These are phyloP conservation scores for Saitozyma podzolica DNA, from an alignment of 768 basidiomycete genomes.

Conservation along the genomic window DNA sequence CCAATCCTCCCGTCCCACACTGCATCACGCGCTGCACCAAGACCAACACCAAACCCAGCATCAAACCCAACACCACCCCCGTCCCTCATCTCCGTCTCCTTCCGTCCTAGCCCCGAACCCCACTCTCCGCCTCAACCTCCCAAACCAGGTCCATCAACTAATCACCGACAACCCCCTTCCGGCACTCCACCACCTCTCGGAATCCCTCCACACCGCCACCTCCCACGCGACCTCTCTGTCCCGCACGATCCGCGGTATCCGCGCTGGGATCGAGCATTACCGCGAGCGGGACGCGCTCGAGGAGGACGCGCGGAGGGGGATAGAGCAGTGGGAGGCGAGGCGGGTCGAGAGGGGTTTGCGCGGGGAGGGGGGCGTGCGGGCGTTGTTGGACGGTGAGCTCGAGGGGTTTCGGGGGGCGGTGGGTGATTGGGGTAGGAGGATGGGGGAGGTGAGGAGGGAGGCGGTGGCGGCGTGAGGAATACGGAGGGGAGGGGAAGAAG, in stretches of 20 bases:
- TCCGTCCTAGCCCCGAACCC: neutral
- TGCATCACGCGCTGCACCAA: no score
- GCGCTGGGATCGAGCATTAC: constrained; percentile 6
- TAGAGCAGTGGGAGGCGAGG: constrained; percentile 20
- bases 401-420: constrained; percentile 12
- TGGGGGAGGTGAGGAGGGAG: constrained; percentile 2
- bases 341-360: constrained; percentile 17
- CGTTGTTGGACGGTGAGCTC: constrained; percentile 8
- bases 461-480: neutral
- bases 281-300: constrained; percentile 18
- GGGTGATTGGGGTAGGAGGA: constrained; percentile 8
- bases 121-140: neutral
- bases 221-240: constrained; percentile 12
- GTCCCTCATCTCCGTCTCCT: no score
- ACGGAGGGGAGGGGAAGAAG: no score
- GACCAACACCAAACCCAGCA: no score
- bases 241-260: constrained; percentile 21
- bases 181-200: constrained; percentile 10
- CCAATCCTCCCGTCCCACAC: no score
- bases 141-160: neutral
- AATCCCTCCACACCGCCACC: constrained; percentile 15
- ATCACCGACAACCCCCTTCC: constrained; percentile 4
- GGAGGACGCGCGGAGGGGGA: constrained; percentile 10
- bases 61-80: no score
- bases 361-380: constrained; percentile 5